Evolutionary conservation across 441 rosid genomes (phyloP), one percentile per base, ranked within the genome.

Genomic region (Mallotus repandus): DNA sequence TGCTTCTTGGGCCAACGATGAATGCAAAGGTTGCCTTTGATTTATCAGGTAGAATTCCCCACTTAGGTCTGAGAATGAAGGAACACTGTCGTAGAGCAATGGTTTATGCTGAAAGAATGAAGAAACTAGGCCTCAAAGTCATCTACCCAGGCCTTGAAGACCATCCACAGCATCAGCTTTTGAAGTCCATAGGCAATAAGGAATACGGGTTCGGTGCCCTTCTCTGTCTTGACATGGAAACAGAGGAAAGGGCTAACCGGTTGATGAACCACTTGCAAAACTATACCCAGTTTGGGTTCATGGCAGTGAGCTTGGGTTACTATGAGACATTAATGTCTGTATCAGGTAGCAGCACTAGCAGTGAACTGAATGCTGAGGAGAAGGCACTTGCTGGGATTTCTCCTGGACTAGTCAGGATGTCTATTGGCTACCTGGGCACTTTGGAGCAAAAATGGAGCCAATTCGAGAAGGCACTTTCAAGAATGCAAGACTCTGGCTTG

Each of bases 1-100:
- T 95, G 99, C 87, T 95, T n/a, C 76, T 95, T 1, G 99, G 99
- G 32, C 98, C 98, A 52, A 95, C 98, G 35, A 93, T 93, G 99
- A 95, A 95, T 61, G 86, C 99, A 12, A 95, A 95, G 75, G 97
- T 93, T 13, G 99, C 99, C 4, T 93, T 89, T 56, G 97, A 93
- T 66, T 80, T 95, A 5, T 90, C 98, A 0, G 95, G 89, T 68
- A 82, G 98, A 29, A 80, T 93, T 59, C 99, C 99, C 66, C 98
- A 95, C 74, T 73, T 93, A 71, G 83, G 87, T 73, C 85, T 95
- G 7, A 84, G 99, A 72, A 89, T 95, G 91, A 95, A 81, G 72
- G 99, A 91, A 81, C 99, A 95, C n/a, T 81, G 95, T 87, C 74
- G 68, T 38, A 70, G 99, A 62, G 97, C 97, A 55, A 38, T 85